These are phyloP conservation scores for Suhomyces kunorum DNA, from an alignment of 1,139 yeast genomes.

Conservation along the genomic window DNA sequence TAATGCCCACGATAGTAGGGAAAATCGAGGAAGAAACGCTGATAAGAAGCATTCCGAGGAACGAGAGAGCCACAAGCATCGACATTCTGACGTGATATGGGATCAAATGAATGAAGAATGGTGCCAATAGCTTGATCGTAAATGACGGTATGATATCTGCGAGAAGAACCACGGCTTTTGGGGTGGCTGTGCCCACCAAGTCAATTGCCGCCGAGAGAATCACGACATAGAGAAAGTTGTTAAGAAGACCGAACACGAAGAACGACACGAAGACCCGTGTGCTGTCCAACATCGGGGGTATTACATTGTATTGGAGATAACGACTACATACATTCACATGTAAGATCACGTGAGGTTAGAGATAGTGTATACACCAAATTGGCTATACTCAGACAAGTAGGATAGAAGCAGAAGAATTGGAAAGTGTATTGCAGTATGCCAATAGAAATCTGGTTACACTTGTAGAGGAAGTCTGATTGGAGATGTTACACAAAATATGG, in stretches of 20 bases:
- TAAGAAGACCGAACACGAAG: slow-evolving; percentile 82
- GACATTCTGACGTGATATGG: slow-evolving; percentile 60
- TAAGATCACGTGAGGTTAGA: not conserved
- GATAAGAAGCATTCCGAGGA: slow-evolving; percentile 74
- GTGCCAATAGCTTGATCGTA: slow-evolving; percentile 67
- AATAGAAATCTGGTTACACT: too few relatives aligned
- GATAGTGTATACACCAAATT: too few relatives aligned
- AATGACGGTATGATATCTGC: slow-evolving; percentile 90
- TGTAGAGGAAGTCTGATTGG: too few relatives aligned
- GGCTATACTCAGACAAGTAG: too few relatives aligned
- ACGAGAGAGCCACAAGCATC: slow-evolving; percentile 58
- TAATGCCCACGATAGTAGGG: slow-evolving; percentile 65
- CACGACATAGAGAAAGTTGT: slow-evolving; percentile 88
- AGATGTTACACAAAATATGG: too few relatives aligned
- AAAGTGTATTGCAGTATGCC: too few relatives aligned
- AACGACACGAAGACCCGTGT: slow-evolving; percentile 51
- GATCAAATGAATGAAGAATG: slow-evolving; percentile 71
- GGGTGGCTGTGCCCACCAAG: slow-evolving; percentile 77
- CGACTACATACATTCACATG: not conserved
- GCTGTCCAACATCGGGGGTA: slow-evolving; percentile 6
- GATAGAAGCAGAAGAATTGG: too few relatives aligned
- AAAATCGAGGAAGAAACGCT: slow-evolving; percentile 42
- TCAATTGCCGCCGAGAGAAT: slow-evolving; percentile 91
- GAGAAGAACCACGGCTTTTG: slow-evolving; percentile 81
- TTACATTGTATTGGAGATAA: too few relatives aligned